These are phyloP conservation scores for Monosporascus sp. DNA, from an alignment of 2,329 filamentous ascomycete genomes.

Conservation along the genomic window DNA sequence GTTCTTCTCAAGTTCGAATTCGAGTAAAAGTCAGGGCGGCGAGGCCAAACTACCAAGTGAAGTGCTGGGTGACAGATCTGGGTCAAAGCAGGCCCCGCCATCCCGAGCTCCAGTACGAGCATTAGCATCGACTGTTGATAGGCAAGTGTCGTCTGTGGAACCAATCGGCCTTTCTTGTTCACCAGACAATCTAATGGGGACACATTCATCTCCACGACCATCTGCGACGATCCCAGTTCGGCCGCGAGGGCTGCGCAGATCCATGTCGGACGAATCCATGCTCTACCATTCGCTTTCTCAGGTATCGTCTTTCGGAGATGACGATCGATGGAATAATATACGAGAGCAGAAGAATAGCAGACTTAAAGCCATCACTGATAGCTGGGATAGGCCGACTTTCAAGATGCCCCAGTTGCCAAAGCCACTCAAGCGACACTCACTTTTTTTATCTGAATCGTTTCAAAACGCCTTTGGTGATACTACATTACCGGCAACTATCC, in stretches of 20 bases:
- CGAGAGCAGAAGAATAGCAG: conserved; percentile 82
- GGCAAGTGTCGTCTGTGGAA: neutral
- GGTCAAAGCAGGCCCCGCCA: conserved; percentile 11
- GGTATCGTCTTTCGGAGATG: conserved; percentile 79
- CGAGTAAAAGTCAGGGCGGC: conserved; percentile 16
- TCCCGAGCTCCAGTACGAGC: conserved; percentile 1
- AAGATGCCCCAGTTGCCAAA: conserved; percentile 60
- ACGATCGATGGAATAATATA: conserved; percentile 72
- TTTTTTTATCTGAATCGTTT: conserved; percentile 16
- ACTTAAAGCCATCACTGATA: conserved; percentile 86
- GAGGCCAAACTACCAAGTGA: conserved; percentile 17
- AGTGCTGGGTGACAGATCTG: conserved; percentile 10
- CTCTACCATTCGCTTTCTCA: conserved; percentile 70
- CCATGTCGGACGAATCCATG: conserved; percentile 73
- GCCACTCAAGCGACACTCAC: conserved; percentile 21
- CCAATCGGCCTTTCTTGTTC: neutral
- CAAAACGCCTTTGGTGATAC: conserved; percentile 11
- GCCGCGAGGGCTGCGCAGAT: conserved; percentile 45
- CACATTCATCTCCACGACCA: conserved; percentile 11
- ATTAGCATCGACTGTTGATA: neutral
- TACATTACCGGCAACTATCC: conserved; percentile 9
- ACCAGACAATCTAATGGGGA: neutral
- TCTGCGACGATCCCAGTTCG: conserved; percentile 16
- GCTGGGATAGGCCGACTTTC: conserved; percentile 72
- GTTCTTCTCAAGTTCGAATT: conserved; percentile 32